Evolutionary conservation across 2,329 filamentous ascomycete genomes (phyloP).

Genomic region (Metarhizium humberi): DNA sequence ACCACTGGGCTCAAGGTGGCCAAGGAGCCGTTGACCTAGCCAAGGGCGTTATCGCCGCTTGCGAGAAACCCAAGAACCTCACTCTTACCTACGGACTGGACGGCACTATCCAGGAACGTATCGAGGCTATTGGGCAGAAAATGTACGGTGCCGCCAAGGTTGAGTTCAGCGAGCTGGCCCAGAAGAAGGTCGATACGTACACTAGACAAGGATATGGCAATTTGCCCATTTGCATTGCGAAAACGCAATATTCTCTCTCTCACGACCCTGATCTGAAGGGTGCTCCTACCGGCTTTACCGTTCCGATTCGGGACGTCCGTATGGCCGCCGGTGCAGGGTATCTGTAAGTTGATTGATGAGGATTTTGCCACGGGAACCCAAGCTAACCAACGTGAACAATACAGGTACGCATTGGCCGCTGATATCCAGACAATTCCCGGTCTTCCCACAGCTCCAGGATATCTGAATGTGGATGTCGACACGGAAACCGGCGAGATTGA

Average conservation of each 20-base stretch:
- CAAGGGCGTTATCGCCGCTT: conserved; percentile 73
- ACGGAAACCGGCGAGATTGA: conserved; percentile 76
- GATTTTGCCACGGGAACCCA: neutral
- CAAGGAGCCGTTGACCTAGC: conserved; percentile 84
- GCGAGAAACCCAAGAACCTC: conserved; percentile 77
- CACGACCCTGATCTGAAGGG: conserved; percentile 93
- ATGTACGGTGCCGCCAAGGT: conserved; percentile 92
- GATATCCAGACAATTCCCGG: conserved; percentile 98
- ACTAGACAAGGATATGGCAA: conserved; percentile 86
- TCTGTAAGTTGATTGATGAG: conserved; percentile 47
- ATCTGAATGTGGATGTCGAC: conserved; percentile 85
- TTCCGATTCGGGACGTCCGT: conserved; percentile 88
- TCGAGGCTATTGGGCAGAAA: conserved; percentile 78
- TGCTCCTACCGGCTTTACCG: conserved; percentile 85
- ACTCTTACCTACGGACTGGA: conserved; percentile 77
- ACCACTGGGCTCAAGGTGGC: conserved; percentile 95
- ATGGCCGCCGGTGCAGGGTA: conserved; percentile 93
- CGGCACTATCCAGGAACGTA: conserved; percentile 74
- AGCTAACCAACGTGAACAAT: conserved; percentile 21
- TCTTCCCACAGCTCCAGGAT: conserved; percentile 87
- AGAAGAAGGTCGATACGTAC: conserved; percentile 95
- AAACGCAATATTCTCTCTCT: conserved; percentile 95
- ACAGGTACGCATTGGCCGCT: conserved; percentile 80
- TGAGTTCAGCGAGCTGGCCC: conserved; percentile 87
- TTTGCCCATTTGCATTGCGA: conserved; percentile 91